Conservation (phyloP, 139 green algal genomes). For the Coccomyxa sp. region DNA sequence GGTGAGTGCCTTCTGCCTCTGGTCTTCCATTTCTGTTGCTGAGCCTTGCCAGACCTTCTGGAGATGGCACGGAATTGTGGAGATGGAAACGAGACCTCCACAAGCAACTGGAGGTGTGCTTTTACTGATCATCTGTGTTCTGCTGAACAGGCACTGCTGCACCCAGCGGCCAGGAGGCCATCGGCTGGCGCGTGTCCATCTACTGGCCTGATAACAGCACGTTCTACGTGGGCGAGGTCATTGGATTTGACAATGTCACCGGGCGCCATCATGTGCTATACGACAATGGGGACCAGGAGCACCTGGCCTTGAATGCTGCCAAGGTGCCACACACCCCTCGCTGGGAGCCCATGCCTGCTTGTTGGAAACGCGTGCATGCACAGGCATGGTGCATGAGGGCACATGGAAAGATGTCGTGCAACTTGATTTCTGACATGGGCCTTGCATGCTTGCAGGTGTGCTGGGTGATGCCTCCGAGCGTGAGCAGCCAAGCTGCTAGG, state of each 20-base stretch:
- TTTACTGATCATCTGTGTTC: background rate
- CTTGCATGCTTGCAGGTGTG: too few relatives aligned
- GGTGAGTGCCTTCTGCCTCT: background rate
- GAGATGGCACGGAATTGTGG: background rate
- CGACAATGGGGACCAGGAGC: conserved; percentile 10
- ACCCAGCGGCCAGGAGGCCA: background rate
- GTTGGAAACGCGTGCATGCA: too few relatives aligned
- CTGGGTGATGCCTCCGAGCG: too few relatives aligned
- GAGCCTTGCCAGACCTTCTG: background rate
- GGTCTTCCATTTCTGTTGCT: background rate
- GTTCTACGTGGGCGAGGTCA: conserved; percentile 8
- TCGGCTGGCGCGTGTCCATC: conserved; percentile 15
- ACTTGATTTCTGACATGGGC: too few relatives aligned
- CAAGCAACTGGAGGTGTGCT: too few relatives aligned
- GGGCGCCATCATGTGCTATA: conserved; percentile 13
- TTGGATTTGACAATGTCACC: conserved; percentile 3
- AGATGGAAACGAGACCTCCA: background rate
- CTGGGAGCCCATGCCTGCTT: too few relatives aligned
- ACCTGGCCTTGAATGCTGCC: background rate
- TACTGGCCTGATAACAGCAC: conserved; percentile 16
- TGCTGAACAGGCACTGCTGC: background rate
- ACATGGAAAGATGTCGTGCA: too few relatives aligned
- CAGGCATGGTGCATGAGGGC: too few relatives aligned
- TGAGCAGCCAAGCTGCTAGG: too few relatives aligned
- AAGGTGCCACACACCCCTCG: background rate